phyloP scores from a whole-genome alignment of 345 rosid genomes.

The Lagerstroemia speciosa region DNA sequence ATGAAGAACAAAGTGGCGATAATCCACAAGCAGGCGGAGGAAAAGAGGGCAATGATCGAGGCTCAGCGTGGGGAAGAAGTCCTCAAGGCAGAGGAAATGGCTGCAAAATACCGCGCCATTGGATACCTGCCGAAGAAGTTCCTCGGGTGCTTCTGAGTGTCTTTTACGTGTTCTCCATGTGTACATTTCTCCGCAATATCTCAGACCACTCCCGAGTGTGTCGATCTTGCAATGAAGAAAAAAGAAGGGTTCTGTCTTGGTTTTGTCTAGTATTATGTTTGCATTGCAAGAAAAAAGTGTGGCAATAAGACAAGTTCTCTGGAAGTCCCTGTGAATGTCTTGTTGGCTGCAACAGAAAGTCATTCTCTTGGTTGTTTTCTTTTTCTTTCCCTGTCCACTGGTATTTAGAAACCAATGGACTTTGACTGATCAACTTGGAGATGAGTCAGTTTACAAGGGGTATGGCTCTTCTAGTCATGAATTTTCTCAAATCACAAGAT shows the following conservation, averaged over 20 bases:
- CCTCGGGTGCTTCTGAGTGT: conserved; percentile 61
- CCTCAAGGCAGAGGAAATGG: conserved; percentile 82
- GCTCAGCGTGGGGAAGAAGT: conserved; percentile 70
- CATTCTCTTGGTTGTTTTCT: no score
- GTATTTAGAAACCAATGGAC: no score
- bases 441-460: no score
- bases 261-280: background rate
- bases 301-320: no score
- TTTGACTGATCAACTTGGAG: no score
- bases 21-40: conserved; percentile 74
- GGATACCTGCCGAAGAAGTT: conserved; percentile 62
- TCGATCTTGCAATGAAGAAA: background rate
- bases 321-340: no score
- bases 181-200: background rate
- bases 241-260: background rate
- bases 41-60: conserved; percentile 74
- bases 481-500: no score
- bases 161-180: background rate
- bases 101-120: conserved; percentile 80
- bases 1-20: conserved; percentile 74
- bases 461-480: no score
- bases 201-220: background rate
- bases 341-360: no score
- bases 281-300: no score
- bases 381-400: no score